Percentiles rank a stretch among this genome's conserved stretches.
These are phyloP conservation scores for Neofusicoccum parvum DNA, from an alignment of 2,329 filamentous ascomycete species.

Conservation along the genomic window DNA sequence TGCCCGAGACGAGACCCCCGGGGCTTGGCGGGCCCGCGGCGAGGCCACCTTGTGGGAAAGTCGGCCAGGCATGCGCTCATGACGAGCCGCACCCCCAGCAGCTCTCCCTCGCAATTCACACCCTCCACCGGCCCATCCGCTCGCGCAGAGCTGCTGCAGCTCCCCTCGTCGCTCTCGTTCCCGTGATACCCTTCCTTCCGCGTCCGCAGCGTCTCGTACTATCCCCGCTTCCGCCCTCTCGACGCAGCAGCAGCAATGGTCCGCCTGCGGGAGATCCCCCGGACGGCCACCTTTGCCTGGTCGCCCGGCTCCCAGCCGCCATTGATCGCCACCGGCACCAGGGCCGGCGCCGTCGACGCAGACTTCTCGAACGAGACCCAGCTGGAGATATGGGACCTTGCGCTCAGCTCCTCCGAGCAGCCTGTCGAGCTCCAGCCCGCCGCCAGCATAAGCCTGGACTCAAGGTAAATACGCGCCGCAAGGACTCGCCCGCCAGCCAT, in stretches of 20 bases:
- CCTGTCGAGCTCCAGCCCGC: conserved; percentile 83
- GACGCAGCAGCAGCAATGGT: conserved; percentile 68
- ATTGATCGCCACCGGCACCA: conserved; percentile 88
- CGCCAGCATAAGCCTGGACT: conserved; percentile 82
- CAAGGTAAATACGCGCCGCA: conserved; percentile 65
- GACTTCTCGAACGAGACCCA: conserved; percentile 98
- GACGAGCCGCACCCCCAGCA: conserved; percentile 26
- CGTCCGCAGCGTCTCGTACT: conserved; percentile 1
- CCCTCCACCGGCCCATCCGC: conserved; percentile 26
- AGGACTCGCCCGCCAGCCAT: not conserved
- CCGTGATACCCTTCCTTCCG: conserved; percentile 25
- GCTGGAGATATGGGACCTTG: conserved; percentile 93
- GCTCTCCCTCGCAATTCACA: conserved; percentile 21
- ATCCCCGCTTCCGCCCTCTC: conserved; percentile 25
- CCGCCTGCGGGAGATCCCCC: conserved; percentile 91
- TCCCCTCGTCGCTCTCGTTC: conserved; percentile 19
- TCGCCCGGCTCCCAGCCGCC: conserved; percentile 78
- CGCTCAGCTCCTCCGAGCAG: conserved; percentile 73
- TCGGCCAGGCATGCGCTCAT: conserved; percentile 24
- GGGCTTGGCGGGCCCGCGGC: conserved; percentile 18
- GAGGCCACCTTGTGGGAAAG: conserved; percentile 22
- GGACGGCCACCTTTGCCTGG: conserved; percentile 97
- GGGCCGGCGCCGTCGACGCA: conserved; percentile 91
- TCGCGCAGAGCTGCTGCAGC: conserved; percentile 21
- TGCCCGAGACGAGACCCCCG: not conserved